phyloP scores from a whole-genome alignment of 805 yeast genomes.

The Candida koratica region DNA sequence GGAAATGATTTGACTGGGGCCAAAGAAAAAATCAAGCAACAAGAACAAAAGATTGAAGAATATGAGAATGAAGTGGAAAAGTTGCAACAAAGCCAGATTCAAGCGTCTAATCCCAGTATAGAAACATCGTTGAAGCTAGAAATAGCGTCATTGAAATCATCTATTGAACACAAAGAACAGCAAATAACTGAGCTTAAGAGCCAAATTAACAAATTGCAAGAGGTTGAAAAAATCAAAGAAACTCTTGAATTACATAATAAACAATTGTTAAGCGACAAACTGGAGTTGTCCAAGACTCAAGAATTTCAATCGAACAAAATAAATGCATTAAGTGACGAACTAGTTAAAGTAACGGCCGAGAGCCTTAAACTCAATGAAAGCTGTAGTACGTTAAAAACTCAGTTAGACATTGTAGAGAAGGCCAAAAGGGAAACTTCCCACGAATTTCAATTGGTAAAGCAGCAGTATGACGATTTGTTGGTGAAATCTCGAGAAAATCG shows the following conservation, averaged over 20 bases:
- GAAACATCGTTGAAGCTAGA: conserved; percentile 49
- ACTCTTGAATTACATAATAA: conserved; percentile 33
- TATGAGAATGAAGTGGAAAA: conserved; percentile 18
- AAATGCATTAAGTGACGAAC: conserved; percentile 30
- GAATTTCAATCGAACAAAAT: conserved; percentile 34
- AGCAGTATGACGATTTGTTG: conserved; percentile 67
- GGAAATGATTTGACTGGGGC: conserved; percentile 79
- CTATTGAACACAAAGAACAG: conserved; percentile 44
- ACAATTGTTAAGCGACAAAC: conserved; percentile 35
- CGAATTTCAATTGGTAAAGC: conserved; percentile 46
- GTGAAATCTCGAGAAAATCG: conserved; percentile 66
- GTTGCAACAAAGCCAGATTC: conserved; percentile 22
- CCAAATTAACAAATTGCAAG: conserved; percentile 38
- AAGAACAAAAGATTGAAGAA: conserved; percentile 1
- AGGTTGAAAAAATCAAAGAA: conserved; percentile 23
- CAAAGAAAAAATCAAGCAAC: conserved; percentile 51
- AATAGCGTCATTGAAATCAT: conserved; percentile 42
- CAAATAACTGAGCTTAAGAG: conserved; percentile 36
- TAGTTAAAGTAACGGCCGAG: conserved; percentile 40
- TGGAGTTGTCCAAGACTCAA: conserved; percentile 38
- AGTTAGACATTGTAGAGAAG: conserved; percentile 29
- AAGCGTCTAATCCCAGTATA: conserved; percentile 27
- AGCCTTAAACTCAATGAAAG: conserved; percentile 39
- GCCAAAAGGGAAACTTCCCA: conserved; percentile 36
- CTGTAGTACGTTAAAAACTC: conserved; percentile 37